phyloP scores from a whole-genome alignment of 1,284 basidiomycete genomes.

The Inonotus hispidus region DNA sequence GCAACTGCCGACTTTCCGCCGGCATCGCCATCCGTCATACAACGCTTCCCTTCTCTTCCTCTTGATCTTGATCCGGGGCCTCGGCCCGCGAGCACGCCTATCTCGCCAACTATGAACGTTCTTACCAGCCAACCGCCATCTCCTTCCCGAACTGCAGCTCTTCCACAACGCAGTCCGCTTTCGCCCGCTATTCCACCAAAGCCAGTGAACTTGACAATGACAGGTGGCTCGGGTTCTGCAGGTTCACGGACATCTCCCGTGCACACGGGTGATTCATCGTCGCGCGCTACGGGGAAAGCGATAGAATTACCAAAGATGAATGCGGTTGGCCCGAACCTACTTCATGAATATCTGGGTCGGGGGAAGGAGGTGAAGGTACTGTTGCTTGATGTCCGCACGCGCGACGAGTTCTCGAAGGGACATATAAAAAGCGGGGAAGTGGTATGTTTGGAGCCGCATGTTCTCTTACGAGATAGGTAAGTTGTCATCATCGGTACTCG shows the following conservation, averaged over 20 bases:
- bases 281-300: conserved; percentile 25
- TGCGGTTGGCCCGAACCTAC: conserved; percentile 53
- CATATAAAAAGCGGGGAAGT: conserved; percentile 68
- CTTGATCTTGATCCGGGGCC: conserved; percentile 55
- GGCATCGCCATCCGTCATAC: conserved; percentile 21
- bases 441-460: conserved; percentile 83
- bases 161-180: conserved; percentile 21
- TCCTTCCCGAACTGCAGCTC: conserved; percentile 33
- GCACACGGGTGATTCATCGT: conserved; percentile 1
- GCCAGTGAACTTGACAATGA: conserved; percentile 33
- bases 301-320: conserved; percentile 47
- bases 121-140: conserved; percentile 59
- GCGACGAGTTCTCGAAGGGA: conserved; percentile 71
- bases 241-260: conserved; percentile 3
- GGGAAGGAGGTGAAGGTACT: conserved; percentile 56
- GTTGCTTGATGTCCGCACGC: conserved; percentile 77
- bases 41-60: conserved; percentile 42
- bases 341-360: conserved; percentile 55
- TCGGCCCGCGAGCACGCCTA: conserved; percentile 68
- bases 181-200: conserved; percentile 38
- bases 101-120: conserved; percentile 49
- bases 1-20: conserved; percentile 19
- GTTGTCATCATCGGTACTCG: conserved; percentile 25
- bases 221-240: conserved; percentile 22
- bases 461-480: conserved; percentile 66